Evolutionary conservation across 306 rosid genomes (phyloP), one percentile per base, ranked within the genome.

Genomic region (Prunus armeniaca): DNA sequence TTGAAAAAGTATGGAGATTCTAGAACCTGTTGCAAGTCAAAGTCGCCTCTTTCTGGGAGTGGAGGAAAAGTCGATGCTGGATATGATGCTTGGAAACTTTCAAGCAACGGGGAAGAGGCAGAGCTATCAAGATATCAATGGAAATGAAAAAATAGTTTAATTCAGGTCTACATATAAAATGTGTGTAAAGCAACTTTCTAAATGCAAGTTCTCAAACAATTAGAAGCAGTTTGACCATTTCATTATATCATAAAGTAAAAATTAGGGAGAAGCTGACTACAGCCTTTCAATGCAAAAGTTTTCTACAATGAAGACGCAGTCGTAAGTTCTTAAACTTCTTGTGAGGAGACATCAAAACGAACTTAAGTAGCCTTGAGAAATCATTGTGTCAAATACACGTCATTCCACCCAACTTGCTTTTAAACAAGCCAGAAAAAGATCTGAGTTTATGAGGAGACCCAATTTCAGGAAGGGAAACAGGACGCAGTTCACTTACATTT

Each of bases 31-130:
- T 27, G 28, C 28, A 27, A 27, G 28, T 27, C 28, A 27, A 27
- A 27, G 28, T 27, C 28, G 28, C 28, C 28, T 27, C 28, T 0
- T 27, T 27, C 28, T 27, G 28, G 28, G 28, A 27, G 28, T 27
- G 28, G 28, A 76, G 97, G 97, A 77, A 92, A 88, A 6, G 25
- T 74, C 83, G 90, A 80, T 50, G 70, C 84, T 34, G 96, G 97
- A 80, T 92, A 88, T 45, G 96, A 78, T 62, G 86, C 75, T 81
- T 84, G 86, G 82, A 90, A 92, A 81, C 82, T 85, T 82, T 86
- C 89, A 7, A 88, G 87, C 86, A 92, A 81, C 97, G 88, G 90
- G 4, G 28, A 78, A 78, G 56, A 82, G 73, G 45, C 67, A 69
- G 67, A 79, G 74, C 60, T 47, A 69, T 69, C 60, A 78, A 15